These are phyloP conservation scores for Metschnikowia noctiluminum DNA, from an alignment of 805 yeast genomes.

Conservation along the genomic window DNA sequence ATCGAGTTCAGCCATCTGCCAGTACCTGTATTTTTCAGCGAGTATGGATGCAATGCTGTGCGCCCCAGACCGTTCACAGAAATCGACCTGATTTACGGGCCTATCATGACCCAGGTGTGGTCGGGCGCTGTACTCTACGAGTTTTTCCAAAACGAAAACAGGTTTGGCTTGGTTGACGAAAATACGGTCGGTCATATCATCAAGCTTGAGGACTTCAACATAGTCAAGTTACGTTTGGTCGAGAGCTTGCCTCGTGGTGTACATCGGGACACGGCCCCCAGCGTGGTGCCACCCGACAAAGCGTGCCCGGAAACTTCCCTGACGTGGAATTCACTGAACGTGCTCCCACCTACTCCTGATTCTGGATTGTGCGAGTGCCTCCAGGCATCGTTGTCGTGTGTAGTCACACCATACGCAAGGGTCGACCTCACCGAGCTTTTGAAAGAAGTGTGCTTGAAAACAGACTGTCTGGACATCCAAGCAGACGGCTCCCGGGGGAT, in stretches of 20 bases:
- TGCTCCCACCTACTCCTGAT: constrained; percentile 42
- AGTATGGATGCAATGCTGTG: constrained; percentile 37
- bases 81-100: constrained; percentile 33
- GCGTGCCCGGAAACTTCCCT: constrained; percentile 9
- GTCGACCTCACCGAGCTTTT: constrained; percentile 23
- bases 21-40: constrained; percentile 39
- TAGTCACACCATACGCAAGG: constrained; percentile 24
- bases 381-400: constrained; percentile 38
- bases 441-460: constrained; percentile 31
- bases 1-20: constrained; percentile 26
- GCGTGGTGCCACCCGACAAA: not conserved
- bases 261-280: constrained; percentile 1
- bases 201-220: constrained; percentile 31
- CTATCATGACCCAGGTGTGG: constrained; percentile 35
- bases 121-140: constrained; percentile 40
- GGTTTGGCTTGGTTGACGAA: constrained; percentile 35
- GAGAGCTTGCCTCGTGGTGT: constrained; percentile 22
- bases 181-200: constrained; percentile 24
- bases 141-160: constrained; percentile 33
- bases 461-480: constrained; percentile 38
- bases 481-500: constrained; percentile 34
- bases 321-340: constrained; percentile 12
- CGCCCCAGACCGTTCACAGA: constrained; percentile 39
- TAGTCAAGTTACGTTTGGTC: constrained; percentile 23
- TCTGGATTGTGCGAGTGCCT: constrained; percentile 44